These are phyloP conservation scores for Sedum album DNA, from an alignment of 164 flowering plant species.

Conservation along the genomic window DNA sequence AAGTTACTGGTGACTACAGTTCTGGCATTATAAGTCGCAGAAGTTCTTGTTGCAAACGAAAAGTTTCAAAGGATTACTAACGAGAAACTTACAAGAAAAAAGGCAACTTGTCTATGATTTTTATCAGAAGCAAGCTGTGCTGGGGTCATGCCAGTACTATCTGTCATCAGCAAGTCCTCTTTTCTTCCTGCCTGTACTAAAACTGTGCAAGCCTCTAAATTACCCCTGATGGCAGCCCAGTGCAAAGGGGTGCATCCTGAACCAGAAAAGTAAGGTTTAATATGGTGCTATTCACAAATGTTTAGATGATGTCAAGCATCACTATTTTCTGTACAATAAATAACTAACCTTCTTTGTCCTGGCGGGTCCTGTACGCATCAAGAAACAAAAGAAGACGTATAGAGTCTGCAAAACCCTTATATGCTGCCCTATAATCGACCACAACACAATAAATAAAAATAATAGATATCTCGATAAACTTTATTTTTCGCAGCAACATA, in stretches of 20 bases:
- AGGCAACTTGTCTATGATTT: conserved; percentile 95
- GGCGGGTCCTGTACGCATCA: conserved; percentile 85
- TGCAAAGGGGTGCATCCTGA: conserved; percentile 97
- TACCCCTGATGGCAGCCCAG: conserved; percentile 98
- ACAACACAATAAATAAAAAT: conserved; percentile 12
- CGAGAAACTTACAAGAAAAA: conserved; percentile 83
- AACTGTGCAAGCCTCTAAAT: conserved; percentile 93
- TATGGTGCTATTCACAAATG: neutral
- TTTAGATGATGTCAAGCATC: too few species aligned
- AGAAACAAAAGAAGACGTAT: conserved; percentile 89
- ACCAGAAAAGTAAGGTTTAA: conserved; percentile 1
- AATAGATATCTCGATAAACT: neutral
- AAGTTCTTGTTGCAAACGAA: conserved; percentile 10
- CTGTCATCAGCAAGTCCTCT: conserved; percentile 81
- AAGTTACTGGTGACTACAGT: neutral
- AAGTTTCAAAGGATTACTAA: conserved; percentile 10
- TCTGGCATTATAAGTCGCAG: neutral
- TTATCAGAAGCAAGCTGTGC: conserved; percentile 98
- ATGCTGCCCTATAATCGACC: conserved; percentile 75
- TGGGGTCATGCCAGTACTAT: conserved; percentile 93
- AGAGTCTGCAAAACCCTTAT: conserved; percentile 94
- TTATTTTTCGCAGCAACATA: neutral
- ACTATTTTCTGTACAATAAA: too few species aligned
- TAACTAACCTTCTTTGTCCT: conserved; percentile 81
- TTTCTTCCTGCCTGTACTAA: conserved; percentile 95